Base-by-base conservation (phyloP, 805 yeast species). In the Huiozyma sinensis region DNA sequence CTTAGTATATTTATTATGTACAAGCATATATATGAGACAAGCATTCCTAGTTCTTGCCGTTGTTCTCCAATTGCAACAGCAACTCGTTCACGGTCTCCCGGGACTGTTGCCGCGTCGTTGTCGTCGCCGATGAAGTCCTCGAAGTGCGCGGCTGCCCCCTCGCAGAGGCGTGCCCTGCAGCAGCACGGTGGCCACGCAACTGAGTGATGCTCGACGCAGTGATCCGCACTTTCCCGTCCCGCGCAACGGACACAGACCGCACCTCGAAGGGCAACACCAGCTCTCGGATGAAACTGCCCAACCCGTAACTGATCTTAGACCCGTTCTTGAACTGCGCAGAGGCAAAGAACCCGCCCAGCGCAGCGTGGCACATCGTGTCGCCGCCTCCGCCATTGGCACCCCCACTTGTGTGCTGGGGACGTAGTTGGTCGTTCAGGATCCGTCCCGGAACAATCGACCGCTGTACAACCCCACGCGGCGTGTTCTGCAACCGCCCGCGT, bases 371-470 rank as follows among this genome's bases (percentile, higher is more conserved):
- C 40, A 63, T 63, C 33, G 59, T 57, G n/a, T 60, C 69, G 31
- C 38, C 37, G 49, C 67, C 63, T 2, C 24, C 24, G 36, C 70
- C 63, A 44, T 68, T 68, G 38, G 75, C 66, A 33, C 30, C 12
- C 17, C 11, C 31, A 33, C 32, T 31, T 9, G 17, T 27, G 32
- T 37, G 37, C 7, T 39, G 42, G 17, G 43, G 29, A 12, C 40
- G 41, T 13, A 33, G 33, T 8, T 43, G 42, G 9, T 8, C 9
- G n/a, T 31, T 31, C 7, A 45, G 29, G 39, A 76, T 64, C 68
- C 95, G 77, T 47, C 90, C 94, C 11, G 88, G 84, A 13, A 76
- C 77, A 36, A 81, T 69, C 43, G 66, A 66, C 28, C 72, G 74
- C 9, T 65, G 61, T 39, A 72, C 66, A 27, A 77, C 63, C 41